Evolutionary conservation across 163 green algal genomes (phyloP).

Genomic region (Volvox carteri): DNA sequence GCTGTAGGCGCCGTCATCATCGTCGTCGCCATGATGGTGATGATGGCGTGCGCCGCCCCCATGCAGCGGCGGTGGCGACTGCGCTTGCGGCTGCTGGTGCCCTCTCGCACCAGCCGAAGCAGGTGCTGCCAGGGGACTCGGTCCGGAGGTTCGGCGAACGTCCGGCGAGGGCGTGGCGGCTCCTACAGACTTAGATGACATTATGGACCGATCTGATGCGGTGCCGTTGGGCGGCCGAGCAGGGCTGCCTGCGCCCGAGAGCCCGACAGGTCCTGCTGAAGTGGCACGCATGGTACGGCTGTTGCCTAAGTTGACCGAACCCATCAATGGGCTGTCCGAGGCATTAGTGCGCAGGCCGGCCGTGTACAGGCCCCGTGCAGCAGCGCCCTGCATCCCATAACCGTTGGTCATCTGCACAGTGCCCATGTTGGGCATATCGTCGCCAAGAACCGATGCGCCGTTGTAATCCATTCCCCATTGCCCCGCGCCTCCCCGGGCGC

Average conservation of each 20-base stretch:
- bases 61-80: neutral
- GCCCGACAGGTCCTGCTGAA: neutral
- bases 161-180: neutral
- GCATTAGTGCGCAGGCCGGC: constrained; percentile 8
- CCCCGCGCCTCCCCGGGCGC: too few relatives aligned
- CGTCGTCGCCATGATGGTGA: constrained; percentile 13
- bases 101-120: neutral
- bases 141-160: neutral
- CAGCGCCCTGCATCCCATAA: neutral
- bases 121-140: neutral
- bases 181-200: neutral
- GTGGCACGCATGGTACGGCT: constrained; percentile 3
- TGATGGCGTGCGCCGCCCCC: neutral
- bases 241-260: neutral
- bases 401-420: constrained; percentile 49
- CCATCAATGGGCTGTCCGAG: constrained; percentile 53
- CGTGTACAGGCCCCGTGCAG: neutral
- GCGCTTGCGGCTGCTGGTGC: neutral
- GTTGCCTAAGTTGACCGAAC: constrained; percentile 38
- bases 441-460: neutral
- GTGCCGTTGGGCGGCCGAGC: neutral
- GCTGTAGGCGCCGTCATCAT: constrained; percentile 46
- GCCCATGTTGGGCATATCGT: constrained; percentile 60
- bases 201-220: neutral
- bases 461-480: constrained; percentile 22